Evolutionary conservation across 2,329 filamentous ascomycete genomes (phyloP), one percentile per base, ranked within the genome.

Genomic region (Intubia oerlemansii): DNA sequence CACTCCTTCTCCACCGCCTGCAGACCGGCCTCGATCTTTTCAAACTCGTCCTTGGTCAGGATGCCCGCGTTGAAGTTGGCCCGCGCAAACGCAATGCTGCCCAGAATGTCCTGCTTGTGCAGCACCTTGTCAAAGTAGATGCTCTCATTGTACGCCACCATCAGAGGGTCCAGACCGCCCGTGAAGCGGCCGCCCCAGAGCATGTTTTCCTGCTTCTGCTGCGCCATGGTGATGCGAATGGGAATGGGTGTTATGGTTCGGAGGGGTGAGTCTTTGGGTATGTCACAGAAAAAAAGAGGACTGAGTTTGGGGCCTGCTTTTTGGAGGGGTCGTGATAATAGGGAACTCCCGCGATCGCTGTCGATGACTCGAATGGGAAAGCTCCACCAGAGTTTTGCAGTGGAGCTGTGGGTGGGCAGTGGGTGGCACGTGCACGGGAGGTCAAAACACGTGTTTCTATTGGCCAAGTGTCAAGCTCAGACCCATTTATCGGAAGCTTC

Each of bases 111-210:
- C 47, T 88, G 66, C 35, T 69, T 68, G 55, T 80, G 79, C 42
- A 91, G 71, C 30, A 62, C 59, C 39, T 71, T 68, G 51, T 91
- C 81, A 51, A 76, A 84, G 46, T 66, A 68, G 40, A 91, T 74
- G 30, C 66, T 75, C 42, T 73, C 71, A 49, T 91, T 91, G 59
- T 85, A 91, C 39, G 75, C 61, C 35, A 71, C 62, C 80, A 91
- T 91, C 29, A 90, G 63, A 30, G 80, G 78, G 52, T 90, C 79
- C 39, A 85, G 67, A 41, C 66, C 75, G 56, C 79, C 77, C 30
- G 56, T 61, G 39, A 65, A 64, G 34, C 57, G 51, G 36, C 59
- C 58, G 37, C 56, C 57, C 59, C 33, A 47, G 29, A 48, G 45
- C 42, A 54, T 49, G 18, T 51, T 52, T 7, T 45, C 47, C 14